Conservation (phyloP, 495 filamentous ascomycete genomes). For the Emericellopsis terricola region DNA sequence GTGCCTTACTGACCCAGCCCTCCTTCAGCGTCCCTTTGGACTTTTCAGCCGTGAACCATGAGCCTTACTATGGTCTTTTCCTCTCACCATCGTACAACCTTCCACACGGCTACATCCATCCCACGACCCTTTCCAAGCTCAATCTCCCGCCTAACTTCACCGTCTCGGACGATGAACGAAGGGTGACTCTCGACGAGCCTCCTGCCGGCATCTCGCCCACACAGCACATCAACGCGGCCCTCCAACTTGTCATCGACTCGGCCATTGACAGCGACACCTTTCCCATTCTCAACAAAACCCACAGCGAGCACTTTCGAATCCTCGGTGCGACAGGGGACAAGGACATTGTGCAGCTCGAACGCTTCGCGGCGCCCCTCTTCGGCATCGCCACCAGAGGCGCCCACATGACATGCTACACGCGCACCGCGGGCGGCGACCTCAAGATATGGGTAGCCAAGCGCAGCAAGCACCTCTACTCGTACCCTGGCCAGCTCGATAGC, state of each 20-base stretch:
- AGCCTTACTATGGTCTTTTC: conserved; percentile 14
- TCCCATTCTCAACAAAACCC: conserved; percentile 16
- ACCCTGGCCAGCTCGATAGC: conserved; percentile 33
- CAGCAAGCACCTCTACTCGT: conserved; percentile 24
- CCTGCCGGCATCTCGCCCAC: conserved; percentile 7
- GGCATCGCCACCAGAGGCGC: conserved; percentile 31
- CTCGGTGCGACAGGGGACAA: conserved; percentile 16
- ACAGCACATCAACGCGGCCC: conserved; percentile 8
- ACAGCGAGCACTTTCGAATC: conserved; percentile 30
- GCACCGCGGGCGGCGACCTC: conserved; percentile 9
- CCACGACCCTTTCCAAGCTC: conserved; percentile 22
- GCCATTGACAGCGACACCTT: conserved; percentile 20
- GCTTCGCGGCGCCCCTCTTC: conserved; percentile 28
- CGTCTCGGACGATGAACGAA: conserved; percentile 12
- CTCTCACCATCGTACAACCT: conserved; percentile 13
- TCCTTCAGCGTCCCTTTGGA: conserved; percentile 2
- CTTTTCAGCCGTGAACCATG: conserved; percentile 4
- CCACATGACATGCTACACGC: conserved; percentile 29
- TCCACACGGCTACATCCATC: conserved; percentile 24
- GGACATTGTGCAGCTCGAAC: conserved; percentile 16
- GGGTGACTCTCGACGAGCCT: conserved; percentile 14
- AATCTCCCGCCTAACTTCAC: conserved; percentile 23
- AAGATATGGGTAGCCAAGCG: conserved; percentile 35
- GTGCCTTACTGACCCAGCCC: too few relatives aligned
- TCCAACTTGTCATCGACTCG: conserved; percentile 16